These are phyloP conservation scores for Begonia loranthoides DNA, from an alignment of 306 rosid genomes.

Conservation along the genomic window DNA sequence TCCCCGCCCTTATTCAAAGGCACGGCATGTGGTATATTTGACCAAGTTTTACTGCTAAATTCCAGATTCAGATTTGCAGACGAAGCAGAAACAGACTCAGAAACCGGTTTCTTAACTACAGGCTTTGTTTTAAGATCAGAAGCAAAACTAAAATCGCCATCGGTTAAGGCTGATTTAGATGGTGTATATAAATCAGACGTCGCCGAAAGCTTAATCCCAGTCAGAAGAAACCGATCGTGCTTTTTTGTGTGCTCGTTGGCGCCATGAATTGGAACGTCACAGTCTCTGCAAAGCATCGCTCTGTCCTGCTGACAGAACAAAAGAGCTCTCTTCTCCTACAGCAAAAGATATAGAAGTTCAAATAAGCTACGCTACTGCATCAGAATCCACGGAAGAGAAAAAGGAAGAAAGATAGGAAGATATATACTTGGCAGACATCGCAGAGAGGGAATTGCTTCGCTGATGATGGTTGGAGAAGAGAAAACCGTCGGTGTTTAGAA, in stretches of 20 bases:
- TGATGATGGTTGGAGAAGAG: constrained; percentile 39
- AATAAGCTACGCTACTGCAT: no score
- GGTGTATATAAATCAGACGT: constrained; percentile 21
- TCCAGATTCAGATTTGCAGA: constrained; percentile 9
- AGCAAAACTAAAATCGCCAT: constrained; percentile 9
- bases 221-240: constrained; percentile 66
- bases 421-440: constrained; percentile 58
- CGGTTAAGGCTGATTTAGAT: neutral
- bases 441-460: constrained; percentile 44
- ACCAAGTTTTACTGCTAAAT: constrained; percentile 14
- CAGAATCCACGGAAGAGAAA: no score
- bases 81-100: constrained; percentile 3
- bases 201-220: constrained; percentile 59
- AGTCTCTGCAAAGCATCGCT: constrained; percentile 74
- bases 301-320: constrained; percentile 85
- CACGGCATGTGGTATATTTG: constrained; percentile 9
- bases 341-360: neutral
- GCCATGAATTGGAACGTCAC: constrained; percentile 61
- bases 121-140: constrained; percentile 11
- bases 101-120: constrained; percentile 7
- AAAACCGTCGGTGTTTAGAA: constrained; percentile 81
- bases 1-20: constrained; percentile 2
- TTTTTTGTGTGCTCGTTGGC: constrained; percentile 65
- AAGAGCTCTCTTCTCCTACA: constrained; percentile 62
- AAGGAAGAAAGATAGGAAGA: neutral